A percentile compares a stretch with the other conserved stretches of the same genome.
Evolutionary conservation across 2,329 filamentous ascomycete species (phyloP).

Genomic region (Diaporthe vexans): DNA sequence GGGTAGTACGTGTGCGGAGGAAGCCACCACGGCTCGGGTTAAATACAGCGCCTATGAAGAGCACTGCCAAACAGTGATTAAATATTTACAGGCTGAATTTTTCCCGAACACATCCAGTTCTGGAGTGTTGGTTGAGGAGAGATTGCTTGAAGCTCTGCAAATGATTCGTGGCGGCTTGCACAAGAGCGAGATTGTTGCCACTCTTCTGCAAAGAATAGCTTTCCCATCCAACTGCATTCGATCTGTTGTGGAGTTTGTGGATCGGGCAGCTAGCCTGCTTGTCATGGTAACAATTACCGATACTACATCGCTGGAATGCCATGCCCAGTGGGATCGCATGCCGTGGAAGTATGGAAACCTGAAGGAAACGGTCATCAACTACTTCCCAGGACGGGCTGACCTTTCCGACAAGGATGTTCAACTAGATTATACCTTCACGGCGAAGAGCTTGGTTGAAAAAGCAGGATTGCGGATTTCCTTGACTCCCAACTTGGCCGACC

Average conservation of each 20-base stretch:
- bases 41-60: neutral
- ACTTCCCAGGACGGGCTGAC: neutral
- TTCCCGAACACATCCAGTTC: neutral
- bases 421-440: neutral
- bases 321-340: too few relatives aligned
- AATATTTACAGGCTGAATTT: too few relatives aligned
- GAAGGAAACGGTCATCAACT: neutral
- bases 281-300: neutral
- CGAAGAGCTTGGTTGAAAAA: neutral
- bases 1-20: neutral
- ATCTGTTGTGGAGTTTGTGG: neutral
- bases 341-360: neutral
- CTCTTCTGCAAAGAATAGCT: neutral
- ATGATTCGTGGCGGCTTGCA: neutral
- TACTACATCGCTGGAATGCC: neutral
- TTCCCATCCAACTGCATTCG: too few relatives aligned
- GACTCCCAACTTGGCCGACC: neutral
- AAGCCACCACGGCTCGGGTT: neutral
- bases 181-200: neutral
- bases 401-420: neutral
- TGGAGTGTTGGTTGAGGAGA: too few relatives aligned
- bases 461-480: neutral
- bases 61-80: neutral
- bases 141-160: neutral
- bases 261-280: neutral